A percentile compares a stretch with the other conserved stretches of the same genome.
phyloP scores from a whole-genome alignment of 306 rosid species.

The Glycine tomentella region DNA sequence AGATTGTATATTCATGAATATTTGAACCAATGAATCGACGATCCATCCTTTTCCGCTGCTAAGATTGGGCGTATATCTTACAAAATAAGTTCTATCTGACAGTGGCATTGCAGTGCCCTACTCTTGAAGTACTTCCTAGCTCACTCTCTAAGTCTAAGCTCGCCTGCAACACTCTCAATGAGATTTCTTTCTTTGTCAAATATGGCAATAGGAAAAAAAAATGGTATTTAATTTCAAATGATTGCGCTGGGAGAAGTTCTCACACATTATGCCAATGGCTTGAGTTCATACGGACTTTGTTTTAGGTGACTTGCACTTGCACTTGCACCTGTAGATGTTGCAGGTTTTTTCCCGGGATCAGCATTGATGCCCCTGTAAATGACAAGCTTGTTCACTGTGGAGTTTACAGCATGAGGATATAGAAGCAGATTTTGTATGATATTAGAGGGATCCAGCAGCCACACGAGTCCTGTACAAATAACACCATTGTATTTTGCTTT shows the following conservation, averaged over 20 bases:
- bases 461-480: conserved; percentile 43
- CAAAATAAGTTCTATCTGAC: conserved; percentile 48
- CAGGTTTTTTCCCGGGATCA: conserved; percentile 45
- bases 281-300: conserved; percentile 25
- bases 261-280: conserved; percentile 31
- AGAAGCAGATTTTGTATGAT: conserved; percentile 56
- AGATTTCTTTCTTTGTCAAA: conserved; percentile 43
- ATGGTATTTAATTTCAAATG: conserved; percentile 40
- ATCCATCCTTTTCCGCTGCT: conserved; percentile 46
- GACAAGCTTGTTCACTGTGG: conserved; percentile 45
- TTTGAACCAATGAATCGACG: conserved; percentile 33
- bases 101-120: conserved; percentile 50
- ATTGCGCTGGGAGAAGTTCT: conserved; percentile 41
- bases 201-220: conserved; percentile 40
- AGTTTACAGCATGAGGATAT: conserved; percentile 44
- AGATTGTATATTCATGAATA: conserved; percentile 1
- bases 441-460: conserved; percentile 52
- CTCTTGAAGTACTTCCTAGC: conserved; percentile 49
- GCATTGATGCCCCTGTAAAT: neutral
- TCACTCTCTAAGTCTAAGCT: conserved; percentile 43
- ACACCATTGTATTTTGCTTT: neutral
- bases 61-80: conserved; percentile 51
- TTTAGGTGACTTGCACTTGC: conserved; percentile 47
- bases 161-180: conserved; percentile 39
- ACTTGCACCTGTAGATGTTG: conserved; percentile 43